Evolutionary conservation across 371 early-diverging fungal species (phyloP).

Genomic region (Mortierella sp.): DNA sequence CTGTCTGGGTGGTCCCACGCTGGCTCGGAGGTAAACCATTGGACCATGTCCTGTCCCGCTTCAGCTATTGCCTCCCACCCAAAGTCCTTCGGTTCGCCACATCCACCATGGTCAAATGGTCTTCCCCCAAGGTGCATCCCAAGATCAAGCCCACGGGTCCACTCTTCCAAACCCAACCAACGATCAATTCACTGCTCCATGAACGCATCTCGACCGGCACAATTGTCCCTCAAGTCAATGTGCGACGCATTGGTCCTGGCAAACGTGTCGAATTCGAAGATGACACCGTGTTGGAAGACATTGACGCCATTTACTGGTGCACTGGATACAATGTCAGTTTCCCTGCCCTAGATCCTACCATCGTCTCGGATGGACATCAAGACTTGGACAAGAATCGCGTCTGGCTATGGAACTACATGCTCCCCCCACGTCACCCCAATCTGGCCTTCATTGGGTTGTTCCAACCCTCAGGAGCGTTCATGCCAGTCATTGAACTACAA

Average conservation of each 20-base stretch:
- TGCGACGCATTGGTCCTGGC: slow-evolving; percentile 47
- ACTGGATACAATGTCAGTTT: slow-evolving; percentile 70
- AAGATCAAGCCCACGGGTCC: slow-evolving; percentile 51
- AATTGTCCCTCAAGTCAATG: slow-evolving; percentile 55
- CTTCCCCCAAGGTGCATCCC: slow-evolving; percentile 30
- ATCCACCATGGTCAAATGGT: background rate
- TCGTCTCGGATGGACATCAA: slow-evolving; percentile 51
- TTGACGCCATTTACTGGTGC: slow-evolving; percentile 72
- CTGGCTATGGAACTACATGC: slow-evolving; percentile 54
- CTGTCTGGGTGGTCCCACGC: slow-evolving; percentile 31
- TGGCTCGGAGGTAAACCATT: slow-evolving; percentile 57
- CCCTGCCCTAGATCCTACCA: slow-evolving; percentile 61
- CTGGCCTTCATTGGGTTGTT: slow-evolving; percentile 62
- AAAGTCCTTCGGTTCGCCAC: slow-evolving; percentile 19
- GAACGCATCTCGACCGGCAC: slow-evolving; percentile 61
- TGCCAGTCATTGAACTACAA: slow-evolving; percentile 62
- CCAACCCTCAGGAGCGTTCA: slow-evolving; percentile 59
- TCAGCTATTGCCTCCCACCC: slow-evolving; percentile 33
- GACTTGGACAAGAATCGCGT: slow-evolving; percentile 52
- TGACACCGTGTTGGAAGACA: slow-evolving; percentile 58
- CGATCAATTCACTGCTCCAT: slow-evolving; percentile 56
- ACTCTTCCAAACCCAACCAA: slow-evolving; percentile 53
- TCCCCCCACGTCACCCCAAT: slow-evolving; percentile 57
- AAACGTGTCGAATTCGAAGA: slow-evolving; percentile 66
- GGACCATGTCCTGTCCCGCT: slow-evolving; percentile 57